Conservation (phyloP, 139 green algal genomes). For the Zygnema circumcarinatum region DNA sequence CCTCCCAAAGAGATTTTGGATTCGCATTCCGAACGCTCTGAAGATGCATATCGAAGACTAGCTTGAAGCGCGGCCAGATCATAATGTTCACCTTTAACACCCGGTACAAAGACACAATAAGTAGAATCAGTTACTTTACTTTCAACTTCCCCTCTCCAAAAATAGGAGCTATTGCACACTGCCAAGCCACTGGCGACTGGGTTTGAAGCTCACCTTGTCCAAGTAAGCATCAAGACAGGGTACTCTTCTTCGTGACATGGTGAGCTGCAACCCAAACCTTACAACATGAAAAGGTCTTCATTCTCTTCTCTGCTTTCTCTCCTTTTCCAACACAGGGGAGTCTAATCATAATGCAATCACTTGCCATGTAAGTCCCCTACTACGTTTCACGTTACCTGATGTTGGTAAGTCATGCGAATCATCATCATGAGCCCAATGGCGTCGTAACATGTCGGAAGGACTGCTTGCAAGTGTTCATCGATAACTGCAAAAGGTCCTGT, state of each 20-base stretch:
- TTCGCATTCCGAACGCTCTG: constrained; percentile 49
- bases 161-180: too few relatives aligned
- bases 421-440: constrained; percentile 90
- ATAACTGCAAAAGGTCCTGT: constrained; percentile 55
- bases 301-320: constrained; percentile 1
- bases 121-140: too few relatives aligned
- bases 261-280: constrained; percentile 56
- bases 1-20: constrained; percentile 70
- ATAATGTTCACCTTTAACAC: constrained; percentile 84
- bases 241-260: constrained; percentile 78
- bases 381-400: constrained; percentile 62
- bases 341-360: background rate
- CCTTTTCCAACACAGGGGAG: constrained; percentile 1
- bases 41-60: constrained; percentile 64
- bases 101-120: background rate
- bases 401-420: constrained; percentile 90
- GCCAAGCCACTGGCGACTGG: too few relatives aligned
- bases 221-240: constrained; percentile 92
- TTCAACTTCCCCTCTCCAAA: too few relatives aligned
- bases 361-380: background rate
- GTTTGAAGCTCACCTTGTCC: constrained; percentile 74
- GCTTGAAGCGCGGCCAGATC: constrained; percentile 94
- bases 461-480: constrained; percentile 54
- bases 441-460: constrained; percentile 70
- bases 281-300: too few relatives aligned